Evolutionary conservation across 306 rosid genomes (phyloP).

Genomic region (Sophora flavescens): DNA sequence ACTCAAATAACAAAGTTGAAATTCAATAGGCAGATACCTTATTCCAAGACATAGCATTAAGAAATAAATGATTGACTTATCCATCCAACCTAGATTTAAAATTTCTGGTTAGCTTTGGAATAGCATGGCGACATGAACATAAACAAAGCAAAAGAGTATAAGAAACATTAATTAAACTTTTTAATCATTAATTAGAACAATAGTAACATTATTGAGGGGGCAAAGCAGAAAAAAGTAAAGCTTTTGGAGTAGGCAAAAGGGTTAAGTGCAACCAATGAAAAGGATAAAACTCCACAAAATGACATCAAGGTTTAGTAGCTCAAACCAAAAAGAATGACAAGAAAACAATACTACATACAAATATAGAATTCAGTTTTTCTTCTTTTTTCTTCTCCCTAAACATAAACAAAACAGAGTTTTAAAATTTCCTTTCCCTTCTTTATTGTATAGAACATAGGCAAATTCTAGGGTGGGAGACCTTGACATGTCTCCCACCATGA

Average conservation of each 20-base stretch:
- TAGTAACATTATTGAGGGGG: conserved; percentile 54
- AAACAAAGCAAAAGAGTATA: conserved; percentile 23
- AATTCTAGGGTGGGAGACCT: too few relatives aligned
- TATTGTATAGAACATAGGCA: neutral
- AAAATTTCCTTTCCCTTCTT: neutral
- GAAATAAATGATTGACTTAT: conserved; percentile 37
- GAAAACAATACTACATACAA: neutral
- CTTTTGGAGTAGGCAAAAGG: conserved; percentile 64
- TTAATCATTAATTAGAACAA: conserved; percentile 46
- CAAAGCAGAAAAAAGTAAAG: conserved; percentile 15
- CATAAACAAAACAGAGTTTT: conserved; percentile 10
- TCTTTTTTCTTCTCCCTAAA: neutral
- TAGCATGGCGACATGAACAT: conserved; percentile 42
- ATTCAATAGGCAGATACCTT: neutral
- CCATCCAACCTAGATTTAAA: conserved; percentile 38
- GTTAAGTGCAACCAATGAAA: conserved; percentile 55
- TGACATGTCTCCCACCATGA: too few relatives aligned
- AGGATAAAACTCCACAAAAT: conserved; percentile 51
- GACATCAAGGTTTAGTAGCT: conserved; percentile 76
- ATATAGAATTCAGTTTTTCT: conserved; percentile 3
- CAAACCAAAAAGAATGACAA: conserved; percentile 53
- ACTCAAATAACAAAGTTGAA: conserved; percentile 2
- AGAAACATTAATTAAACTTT: conserved; percentile 26
- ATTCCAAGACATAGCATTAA: neutral
- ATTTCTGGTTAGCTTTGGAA: conserved; percentile 41